These are phyloP conservation scores for Rhodosporidiobolus sp. DNA, from an alignment of 768 basidiomycete species.

Conservation along the genomic window DNA sequence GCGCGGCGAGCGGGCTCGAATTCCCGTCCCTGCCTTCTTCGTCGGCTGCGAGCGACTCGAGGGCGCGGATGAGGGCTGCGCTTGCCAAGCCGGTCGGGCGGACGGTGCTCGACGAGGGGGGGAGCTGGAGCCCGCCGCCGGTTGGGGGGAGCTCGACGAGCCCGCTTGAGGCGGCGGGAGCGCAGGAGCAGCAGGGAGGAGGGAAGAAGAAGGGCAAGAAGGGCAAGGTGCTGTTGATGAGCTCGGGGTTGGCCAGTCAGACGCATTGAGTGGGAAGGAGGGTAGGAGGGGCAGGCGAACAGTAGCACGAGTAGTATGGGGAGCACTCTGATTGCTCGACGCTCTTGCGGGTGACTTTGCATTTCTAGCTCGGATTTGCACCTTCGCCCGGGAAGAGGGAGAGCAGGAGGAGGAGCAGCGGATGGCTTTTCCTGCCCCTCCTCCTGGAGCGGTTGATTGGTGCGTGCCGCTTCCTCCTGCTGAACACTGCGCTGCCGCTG, in stretches of 20 bases:
- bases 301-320: too few species aligned
- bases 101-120: constrained; percentile 15
- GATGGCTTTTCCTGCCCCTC: too few species aligned
- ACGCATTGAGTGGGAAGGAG: background rate
- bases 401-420: too few species aligned
- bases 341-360: too few species aligned
- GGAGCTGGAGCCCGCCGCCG: background rate
- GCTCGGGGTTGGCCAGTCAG: constrained; percentile 25
- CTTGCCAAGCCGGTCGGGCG: constrained; percentile 11
- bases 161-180: background rate
- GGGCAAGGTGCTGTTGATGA: constrained; percentile 26
- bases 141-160: background rate
- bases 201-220: constrained; percentile 28
- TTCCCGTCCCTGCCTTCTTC: constrained; percentile 24
- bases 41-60: background rate
- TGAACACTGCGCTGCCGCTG: too few species aligned
- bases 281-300: background rate
- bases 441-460: too few species aligned
- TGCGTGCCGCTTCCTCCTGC: too few species aligned
- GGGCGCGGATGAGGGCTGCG: constrained; percentile 29
- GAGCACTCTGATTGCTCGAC: too few species aligned
- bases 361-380: too few species aligned
- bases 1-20: constrained; percentile 16
- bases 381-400: too few species aligned
- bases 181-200: background rate